Conservation (phyloP, 805 yeast species). For the Diddensiella transvaalensis region DNA sequence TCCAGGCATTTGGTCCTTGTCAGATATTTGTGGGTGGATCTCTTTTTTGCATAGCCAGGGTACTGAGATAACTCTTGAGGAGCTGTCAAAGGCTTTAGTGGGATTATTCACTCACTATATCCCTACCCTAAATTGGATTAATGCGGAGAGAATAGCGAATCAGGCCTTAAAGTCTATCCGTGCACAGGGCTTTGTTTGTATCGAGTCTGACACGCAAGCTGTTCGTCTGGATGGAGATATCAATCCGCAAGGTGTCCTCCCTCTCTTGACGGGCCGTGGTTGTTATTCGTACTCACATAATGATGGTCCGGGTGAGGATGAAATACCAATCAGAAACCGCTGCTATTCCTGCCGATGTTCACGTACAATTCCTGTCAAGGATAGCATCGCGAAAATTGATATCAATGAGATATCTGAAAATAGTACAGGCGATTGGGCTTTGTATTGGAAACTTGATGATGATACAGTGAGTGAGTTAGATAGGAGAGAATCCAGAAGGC, state of each 20-base stretch:
- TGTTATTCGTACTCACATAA: conserved; percentile 30
- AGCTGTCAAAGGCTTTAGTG: conserved; percentile 20
- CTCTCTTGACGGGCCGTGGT: conserved; percentile 33
- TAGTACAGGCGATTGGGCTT: conserved; percentile 27
- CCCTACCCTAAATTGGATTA: conserved; percentile 30
- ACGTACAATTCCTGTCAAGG: conserved; percentile 20
- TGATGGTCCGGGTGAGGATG: conserved; percentile 7
- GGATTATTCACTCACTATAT: conserved; percentile 26
- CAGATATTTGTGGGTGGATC: conserved; percentile 20
- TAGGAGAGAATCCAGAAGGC: conserved; percentile 53
- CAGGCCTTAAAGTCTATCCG: conserved; percentile 26
- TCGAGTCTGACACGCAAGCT: conserved; percentile 12
- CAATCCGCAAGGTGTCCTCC: conserved; percentile 32
- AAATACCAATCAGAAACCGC: conserved; percentile 1
- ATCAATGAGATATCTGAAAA: conserved; percentile 22
- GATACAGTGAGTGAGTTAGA: conserved; percentile 23
- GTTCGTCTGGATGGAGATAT: conserved; percentile 3
- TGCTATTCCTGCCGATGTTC: conserved; percentile 33
- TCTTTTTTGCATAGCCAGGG: conserved; percentile 3
- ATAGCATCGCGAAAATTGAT: conserved; percentile 5
- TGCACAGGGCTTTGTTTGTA: conserved; percentile 20
- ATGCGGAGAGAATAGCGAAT: conserved; percentile 31
- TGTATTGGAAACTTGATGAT: conserved; percentile 27
- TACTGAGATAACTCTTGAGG: conserved; percentile 15
- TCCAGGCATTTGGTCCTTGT: conserved; percentile 21